Percentiles rank a stretch among this genome's conserved stretches.
Evolutionary conservation across 2,329 filamentous ascomycete genomes (phyloP).

Genomic region (Aspergillus melleus): DNA sequence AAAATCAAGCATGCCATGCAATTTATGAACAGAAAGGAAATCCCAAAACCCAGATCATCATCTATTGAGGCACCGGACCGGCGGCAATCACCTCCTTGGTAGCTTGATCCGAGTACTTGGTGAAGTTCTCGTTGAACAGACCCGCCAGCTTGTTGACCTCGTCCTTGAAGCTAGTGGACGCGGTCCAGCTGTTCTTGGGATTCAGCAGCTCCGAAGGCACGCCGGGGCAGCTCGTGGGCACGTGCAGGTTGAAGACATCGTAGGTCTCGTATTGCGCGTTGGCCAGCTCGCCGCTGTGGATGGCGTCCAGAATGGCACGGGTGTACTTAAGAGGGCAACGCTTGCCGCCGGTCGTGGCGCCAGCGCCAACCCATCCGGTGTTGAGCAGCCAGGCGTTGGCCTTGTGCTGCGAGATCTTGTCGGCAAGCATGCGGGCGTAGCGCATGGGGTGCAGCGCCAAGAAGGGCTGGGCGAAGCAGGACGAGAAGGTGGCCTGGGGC

Average conservation of each 20-base stretch:
- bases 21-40: slow-evolving; percentile 26
- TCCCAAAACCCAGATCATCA: slow-evolving; percentile 16
- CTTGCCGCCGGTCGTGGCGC: slow-evolving; percentile 87
- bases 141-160: slow-evolving; percentile 88
- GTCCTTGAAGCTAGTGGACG: slow-evolving; percentile 74
- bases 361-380: slow-evolving; percentile 95
- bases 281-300: slow-evolving; percentile 94
- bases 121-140: slow-evolving; percentile 96
- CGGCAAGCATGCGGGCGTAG: slow-evolving; percentile 96
- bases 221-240: slow-evolving; percentile 87
- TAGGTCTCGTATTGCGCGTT: slow-evolving; percentile 93
- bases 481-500: slow-evolving; percentile 97
- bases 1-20: slow-evolving; percentile 34
- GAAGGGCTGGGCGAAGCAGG: slow-evolving; percentile 99
- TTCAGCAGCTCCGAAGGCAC: slow-evolving; percentile 93
- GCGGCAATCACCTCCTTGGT: slow-evolving; percentile 72
- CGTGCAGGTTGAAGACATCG: slow-evolving; percentile 92
- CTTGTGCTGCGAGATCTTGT: slow-evolving; percentile 95
- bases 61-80: slow-evolving; percentile 37
- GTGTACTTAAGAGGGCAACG: slow-evolving; percentile 98
- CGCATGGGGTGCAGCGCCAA: slow-evolving; percentile 98
- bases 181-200: slow-evolving; percentile 89
- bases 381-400: slow-evolving; percentile 98
- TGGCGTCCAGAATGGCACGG: slow-evolving; percentile 94
- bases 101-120: slow-evolving; percentile 86